phyloP scores from a whole-genome alignment of 208 protist genomes.

The Chromosphaera perkinsii region DNA sequence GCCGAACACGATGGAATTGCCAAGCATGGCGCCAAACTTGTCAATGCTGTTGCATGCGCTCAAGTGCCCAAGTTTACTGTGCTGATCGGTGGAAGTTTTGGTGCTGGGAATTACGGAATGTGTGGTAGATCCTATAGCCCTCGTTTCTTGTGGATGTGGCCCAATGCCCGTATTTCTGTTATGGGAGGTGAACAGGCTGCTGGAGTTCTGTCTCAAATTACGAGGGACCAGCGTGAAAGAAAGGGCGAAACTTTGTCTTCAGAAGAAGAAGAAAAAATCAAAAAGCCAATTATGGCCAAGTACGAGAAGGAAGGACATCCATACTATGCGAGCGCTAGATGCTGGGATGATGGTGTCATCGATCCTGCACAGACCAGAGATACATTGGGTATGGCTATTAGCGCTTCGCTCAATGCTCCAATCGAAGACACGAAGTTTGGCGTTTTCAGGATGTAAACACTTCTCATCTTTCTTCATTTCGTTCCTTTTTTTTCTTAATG shows the following conservation, averaged over 20 bases:
- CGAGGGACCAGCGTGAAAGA: conserved; percentile 28
- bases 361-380: conserved; percentile 63
- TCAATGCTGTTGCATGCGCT: conserved; percentile 80
- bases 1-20: conserved; percentile 87
- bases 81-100: conserved; percentile 86
- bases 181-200: conserved; percentile 92
- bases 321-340: conserved; percentile 80
- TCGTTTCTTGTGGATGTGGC: conserved; percentile 90
- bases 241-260: conserved; percentile 28
- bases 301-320: conserved; percentile 82
- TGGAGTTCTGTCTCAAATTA: conserved; percentile 73
- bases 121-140: conserved; percentile 74
- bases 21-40: conserved; percentile 90
- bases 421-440: conserved; percentile 69
- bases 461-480: no score
- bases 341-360: conserved; percentile 92
- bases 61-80: conserved; percentile 89
- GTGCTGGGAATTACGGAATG: conserved; percentile 94
- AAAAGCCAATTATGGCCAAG: conserved; percentile 62
- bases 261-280: conserved; percentile 57
- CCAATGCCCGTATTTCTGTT: conserved; percentile 85
- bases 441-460: conserved; percentile 88
- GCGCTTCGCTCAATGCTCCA: conserved; percentile 62
- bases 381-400: conserved; percentile 76
- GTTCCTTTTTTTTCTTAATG: no score